Evolutionary conservation across 1,284 basidiomycete genomes (phyloP).

Genomic region (Phlebopus sp.): DNA sequence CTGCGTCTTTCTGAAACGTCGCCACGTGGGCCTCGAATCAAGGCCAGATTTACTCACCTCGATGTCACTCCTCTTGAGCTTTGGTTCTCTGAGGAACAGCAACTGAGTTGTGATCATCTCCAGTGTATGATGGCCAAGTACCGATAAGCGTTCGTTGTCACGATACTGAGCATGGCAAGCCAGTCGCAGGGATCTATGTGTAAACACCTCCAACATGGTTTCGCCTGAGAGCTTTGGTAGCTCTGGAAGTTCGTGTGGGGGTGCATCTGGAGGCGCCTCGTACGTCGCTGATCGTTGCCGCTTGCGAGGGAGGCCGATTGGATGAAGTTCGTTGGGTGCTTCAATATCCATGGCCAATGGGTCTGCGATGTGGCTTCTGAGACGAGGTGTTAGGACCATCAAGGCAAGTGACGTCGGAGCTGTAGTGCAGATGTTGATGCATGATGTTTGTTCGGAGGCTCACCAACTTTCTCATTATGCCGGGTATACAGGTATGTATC

Average conservation of each 20-base stretch:
- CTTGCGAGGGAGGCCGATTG: constrained; percentile 28
- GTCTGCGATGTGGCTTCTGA: constrained; percentile 35
- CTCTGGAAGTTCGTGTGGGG: constrained; percentile 34
- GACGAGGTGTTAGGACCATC: constrained; percentile 36
- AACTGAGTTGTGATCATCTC: constrained; percentile 47
- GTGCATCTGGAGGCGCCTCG: constrained; percentile 8
- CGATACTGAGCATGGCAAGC: constrained; percentile 43
- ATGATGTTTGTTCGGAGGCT: constrained; percentile 14
- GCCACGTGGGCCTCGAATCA: constrained; percentile 18
- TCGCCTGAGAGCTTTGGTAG: constrained; percentile 48
- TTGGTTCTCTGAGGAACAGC: constrained; percentile 55
- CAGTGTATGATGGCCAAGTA: constrained; percentile 52
- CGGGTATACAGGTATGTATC: constrained; percentile 5
- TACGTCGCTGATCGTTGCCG: constrained; percentile 32
- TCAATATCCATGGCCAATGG: constrained; percentile 34
- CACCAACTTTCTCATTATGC: not conserved
- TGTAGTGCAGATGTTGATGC: constrained; percentile 16
- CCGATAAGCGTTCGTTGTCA: constrained; percentile 58
- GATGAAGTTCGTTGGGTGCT: constrained; percentile 22
- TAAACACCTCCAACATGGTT: constrained; percentile 61
- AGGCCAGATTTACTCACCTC: constrained; percentile 37
- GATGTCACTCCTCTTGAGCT: constrained; percentile 47
- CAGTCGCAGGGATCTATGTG: constrained; percentile 60
- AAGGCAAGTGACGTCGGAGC: constrained; percentile 12
- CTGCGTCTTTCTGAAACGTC: constrained; percentile 34